phyloP scores from a whole-genome alignment of 805 yeast species.

The Yarrowia sp. region DNA sequence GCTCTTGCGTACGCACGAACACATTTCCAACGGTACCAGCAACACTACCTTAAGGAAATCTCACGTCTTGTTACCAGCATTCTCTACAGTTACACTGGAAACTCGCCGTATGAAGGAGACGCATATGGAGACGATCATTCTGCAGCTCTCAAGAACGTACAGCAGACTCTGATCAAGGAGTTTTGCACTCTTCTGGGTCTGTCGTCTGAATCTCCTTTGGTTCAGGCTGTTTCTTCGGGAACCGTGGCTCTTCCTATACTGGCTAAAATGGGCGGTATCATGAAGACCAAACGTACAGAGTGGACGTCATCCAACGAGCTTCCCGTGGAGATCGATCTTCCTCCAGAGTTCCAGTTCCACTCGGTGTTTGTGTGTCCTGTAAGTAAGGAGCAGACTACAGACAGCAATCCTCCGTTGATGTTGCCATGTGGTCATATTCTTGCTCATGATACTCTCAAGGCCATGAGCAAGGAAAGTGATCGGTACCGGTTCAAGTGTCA shows the following conservation, averaged over 20 bases:
- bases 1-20: conserved; percentile 44
- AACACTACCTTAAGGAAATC: conserved; percentile 43
- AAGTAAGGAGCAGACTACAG: conserved; percentile 61
- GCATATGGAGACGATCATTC: conserved; percentile 10
- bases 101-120: conserved; percentile 28
- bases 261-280: conserved; percentile 47
- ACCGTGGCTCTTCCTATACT: conserved; percentile 52
- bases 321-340: conserved; percentile 59
- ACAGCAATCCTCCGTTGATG: conserved; percentile 56
- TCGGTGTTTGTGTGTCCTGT: conserved; percentile 72
- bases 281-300: conserved; percentile 42
- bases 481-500: conserved; percentile 62
- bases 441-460: conserved; percentile 51
- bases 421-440: conserved; percentile 64
- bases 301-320: conserved; percentile 60
- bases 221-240: conserved; percentile 50
- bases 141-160: conserved; percentile 36
- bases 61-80: conserved; percentile 46
- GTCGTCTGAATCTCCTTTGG: conserved; percentile 53
- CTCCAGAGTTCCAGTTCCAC: conserved; percentile 53
- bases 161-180: conserved; percentile 45
- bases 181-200: conserved; percentile 50
- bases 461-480: conserved; percentile 43
- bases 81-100: conserved; percentile 31
- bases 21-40: conserved; percentile 43